Conservation (phyloP, 2,329 filamentous ascomycete genomes). For the Alternaria triticina region DNA sequence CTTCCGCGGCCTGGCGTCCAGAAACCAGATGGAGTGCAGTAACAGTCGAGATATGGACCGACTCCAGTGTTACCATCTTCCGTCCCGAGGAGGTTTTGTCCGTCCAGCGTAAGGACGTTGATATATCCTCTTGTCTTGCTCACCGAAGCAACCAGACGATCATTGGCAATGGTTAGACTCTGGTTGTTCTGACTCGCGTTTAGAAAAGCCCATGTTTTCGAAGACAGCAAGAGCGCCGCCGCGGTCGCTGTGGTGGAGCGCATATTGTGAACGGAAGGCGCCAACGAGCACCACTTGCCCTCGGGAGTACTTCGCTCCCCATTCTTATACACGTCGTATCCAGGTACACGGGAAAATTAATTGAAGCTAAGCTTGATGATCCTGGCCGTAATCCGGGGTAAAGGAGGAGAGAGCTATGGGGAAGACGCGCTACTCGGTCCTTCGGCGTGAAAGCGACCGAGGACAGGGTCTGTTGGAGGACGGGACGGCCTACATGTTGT, state of each 20-base stretch:
- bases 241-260: slow-evolving; percentile 9
- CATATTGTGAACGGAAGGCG: slow-evolving; percentile 13
- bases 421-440: slow-evolving; percentile 12
- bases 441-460: slow-evolving; percentile 27
- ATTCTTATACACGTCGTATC: slow-evolving; percentile 10
- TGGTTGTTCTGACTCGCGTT: slow-evolving; percentile 24
- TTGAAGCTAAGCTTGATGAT: slow-evolving; percentile 10
- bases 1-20: slow-evolving; percentile 65
- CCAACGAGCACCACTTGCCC: neutral
- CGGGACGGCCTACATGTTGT: neutral
- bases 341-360: slow-evolving; percentile 29
- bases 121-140: slow-evolving; percentile 54
- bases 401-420: slow-evolving; percentile 18
- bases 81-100: slow-evolving; percentile 41
- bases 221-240: slow-evolving; percentile 16
- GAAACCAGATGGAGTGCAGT: slow-evolving; percentile 59
- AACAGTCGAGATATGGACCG: slow-evolving; percentile 46
- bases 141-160: slow-evolving; percentile 53
- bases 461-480: neutral
- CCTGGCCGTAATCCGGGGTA: slow-evolving; percentile 21
- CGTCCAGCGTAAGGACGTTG: slow-evolving; percentile 53
- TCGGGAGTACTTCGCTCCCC: slow-evolving; percentile 2
- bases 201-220: slow-evolving; percentile 21
- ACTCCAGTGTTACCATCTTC: slow-evolving; percentile 42
- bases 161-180: slow-evolving; percentile 52